Conservation (phyloP, 2,329 filamentous ascomycete species). For the Fusarium sp. region DNA sequence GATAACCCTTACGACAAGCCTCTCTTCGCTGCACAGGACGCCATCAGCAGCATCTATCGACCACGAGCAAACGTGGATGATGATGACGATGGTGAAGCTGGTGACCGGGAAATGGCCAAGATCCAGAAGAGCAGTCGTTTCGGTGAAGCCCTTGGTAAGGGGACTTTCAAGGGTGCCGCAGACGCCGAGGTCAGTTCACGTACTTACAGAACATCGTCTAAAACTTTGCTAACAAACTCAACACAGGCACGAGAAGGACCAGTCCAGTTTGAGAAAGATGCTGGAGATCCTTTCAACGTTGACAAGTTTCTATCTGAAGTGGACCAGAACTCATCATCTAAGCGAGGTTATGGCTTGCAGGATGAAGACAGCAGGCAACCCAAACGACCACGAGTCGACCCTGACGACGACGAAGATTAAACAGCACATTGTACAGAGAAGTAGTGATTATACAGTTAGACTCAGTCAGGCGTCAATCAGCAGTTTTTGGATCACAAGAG, state of each 20-base stretch:
- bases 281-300: constrained; percentile 88
- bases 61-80: constrained; percentile 81
- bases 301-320: constrained; percentile 92
- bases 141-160: constrained; percentile 84
- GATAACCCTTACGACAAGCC: constrained; percentile 98
- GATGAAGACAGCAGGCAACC: constrained; percentile 69
- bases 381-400: constrained; percentile 82
- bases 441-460: constrained; percentile 42
- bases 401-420: constrained; percentile 61
- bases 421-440: constrained; percentile 12
- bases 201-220: not conserved
- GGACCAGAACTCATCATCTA: constrained; percentile 70
- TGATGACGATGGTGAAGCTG: constrained; percentile 81
- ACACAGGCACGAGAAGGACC: constrained; percentile 82
- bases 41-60: constrained; percentile 92
- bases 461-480: constrained; percentile 38
- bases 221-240: constrained; percentile 47
- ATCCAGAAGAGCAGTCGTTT: constrained; percentile 90
- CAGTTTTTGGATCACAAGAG: constrained; percentile 18
- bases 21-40: constrained; percentile 94
- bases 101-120: constrained; percentile 84
- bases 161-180: constrained; percentile 89
- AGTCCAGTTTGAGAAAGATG: constrained; percentile 95
- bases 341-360: constrained; percentile 82
- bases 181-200: constrained; percentile 76